Evolutionary conservation across 768 basidiomycete species (phyloP).

Genomic region (Phanerochaete sordida): DNA sequence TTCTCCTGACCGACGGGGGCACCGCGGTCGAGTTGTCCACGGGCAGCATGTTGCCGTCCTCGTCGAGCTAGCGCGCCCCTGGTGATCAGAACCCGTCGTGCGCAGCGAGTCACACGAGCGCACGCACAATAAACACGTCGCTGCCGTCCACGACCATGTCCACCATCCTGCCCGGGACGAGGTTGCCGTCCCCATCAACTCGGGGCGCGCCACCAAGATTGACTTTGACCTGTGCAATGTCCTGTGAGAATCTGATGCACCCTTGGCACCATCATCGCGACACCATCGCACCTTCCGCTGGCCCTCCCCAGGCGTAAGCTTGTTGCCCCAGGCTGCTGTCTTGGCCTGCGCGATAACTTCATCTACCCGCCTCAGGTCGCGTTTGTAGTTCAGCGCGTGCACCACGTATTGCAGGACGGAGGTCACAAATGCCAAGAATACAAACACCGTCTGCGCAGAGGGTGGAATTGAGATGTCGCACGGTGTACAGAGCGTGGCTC

Average conservation of each 20-base stretch:
- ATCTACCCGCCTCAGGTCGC: slow-evolving; percentile 69
- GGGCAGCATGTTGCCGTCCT: slow-evolving; percentile 51
- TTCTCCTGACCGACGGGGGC: slow-evolving; percentile 54
- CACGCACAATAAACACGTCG: slow-evolving; percentile 71
- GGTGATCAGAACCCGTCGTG: slow-evolving; percentile 8
- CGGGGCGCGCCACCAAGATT: slow-evolving; percentile 54
- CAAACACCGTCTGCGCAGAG: slow-evolving; percentile 55
- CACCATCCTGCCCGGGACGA: slow-evolving; percentile 47
- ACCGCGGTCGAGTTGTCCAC: slow-evolving; percentile 58
- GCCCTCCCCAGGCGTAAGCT: slow-evolving; percentile 59
- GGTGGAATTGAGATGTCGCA: background rate
- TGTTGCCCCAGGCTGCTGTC: slow-evolving; percentile 79
- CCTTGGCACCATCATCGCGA: background rate
- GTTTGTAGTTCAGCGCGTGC: slow-evolving; percentile 71
- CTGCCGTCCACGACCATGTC: slow-evolving; percentile 80
- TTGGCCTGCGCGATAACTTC: slow-evolving; percentile 58
- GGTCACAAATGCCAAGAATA: slow-evolving; percentile 75
- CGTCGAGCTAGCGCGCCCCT: slow-evolving; percentile 49
- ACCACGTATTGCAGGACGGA: slow-evolving; percentile 81
- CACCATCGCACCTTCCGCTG: slow-evolving; percentile 54
- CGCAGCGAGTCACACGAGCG: background rate
- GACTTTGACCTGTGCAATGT: slow-evolving; percentile 58
- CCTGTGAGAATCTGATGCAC: background rate
- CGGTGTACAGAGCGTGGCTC: slow-evolving; percentile 1
- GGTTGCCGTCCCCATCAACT: slow-evolving; percentile 54